Conservation (phyloP, 805 yeast genomes). For the Wickerhamomyces alni region DNA sequence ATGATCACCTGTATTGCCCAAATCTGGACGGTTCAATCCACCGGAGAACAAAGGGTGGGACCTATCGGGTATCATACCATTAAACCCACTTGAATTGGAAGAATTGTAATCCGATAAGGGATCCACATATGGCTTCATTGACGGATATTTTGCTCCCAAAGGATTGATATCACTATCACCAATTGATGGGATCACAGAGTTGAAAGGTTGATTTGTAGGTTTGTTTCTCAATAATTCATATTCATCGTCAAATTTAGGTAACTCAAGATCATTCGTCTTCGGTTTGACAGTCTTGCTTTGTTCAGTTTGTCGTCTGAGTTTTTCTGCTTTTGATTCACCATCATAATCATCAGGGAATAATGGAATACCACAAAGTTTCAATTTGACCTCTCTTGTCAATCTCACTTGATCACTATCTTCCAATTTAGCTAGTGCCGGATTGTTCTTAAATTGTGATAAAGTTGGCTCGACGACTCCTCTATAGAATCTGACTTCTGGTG, state of each 20-base stretch:
- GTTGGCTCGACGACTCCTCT: neutral
- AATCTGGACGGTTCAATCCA: neutral
- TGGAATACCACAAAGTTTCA: neutral
- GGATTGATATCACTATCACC: neutral
- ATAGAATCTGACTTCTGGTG: neutral
- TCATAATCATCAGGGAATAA: neutral
- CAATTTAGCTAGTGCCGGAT: neutral
- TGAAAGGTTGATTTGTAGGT: neutral
- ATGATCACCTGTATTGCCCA: neutral
- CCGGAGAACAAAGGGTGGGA: conserved; percentile 1
- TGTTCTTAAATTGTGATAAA: neutral
- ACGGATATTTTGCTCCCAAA: neutral
- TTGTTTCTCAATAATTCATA: neutral
- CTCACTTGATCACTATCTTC: neutral
- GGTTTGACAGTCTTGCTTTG: neutral
- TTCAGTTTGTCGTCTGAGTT: neutral
- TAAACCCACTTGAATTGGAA: neutral
- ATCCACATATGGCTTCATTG: neutral
- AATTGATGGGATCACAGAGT: neutral
- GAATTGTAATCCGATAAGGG: neutral
- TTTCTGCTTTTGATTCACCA: neutral
- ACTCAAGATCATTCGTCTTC: neutral
- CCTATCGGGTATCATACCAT: conserved; percentile 1
- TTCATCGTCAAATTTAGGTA: conserved; percentile 1
- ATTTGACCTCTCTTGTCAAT: neutral